Base-by-base conservation (phyloP, 2,329 filamentous ascomycete genomes). In the Pseudogymnoascus sp. region DNA sequence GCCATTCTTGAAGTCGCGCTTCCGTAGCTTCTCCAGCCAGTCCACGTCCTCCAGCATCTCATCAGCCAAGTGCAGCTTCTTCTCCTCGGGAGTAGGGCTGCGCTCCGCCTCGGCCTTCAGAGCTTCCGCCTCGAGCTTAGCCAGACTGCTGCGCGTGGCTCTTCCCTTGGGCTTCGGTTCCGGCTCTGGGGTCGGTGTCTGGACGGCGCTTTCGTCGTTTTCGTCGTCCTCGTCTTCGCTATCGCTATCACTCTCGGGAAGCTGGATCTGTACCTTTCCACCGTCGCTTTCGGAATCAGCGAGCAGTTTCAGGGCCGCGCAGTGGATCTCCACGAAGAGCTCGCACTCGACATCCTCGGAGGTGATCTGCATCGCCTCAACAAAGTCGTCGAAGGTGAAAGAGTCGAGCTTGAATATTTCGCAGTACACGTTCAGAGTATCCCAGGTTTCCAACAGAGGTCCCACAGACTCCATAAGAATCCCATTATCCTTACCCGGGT, bases 381-480 rank as follows among this genome's bases (percentile, higher is more conserved):
- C 82, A 71, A 93, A 98, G 75, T 99, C 95, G 74, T 99, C 95
- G 71, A 98, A 96, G 0, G 93, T 98, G 73, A 99, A 99, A 0
- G 93, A 98, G 75, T 99, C 95, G 25, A 99, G 82, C 72, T 91
- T 86, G 73, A 96, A 96, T 16, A 97, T 89, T 72, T 96, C 92
- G 73, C 92, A 96, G 73, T 97, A 97, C n/a, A 99, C 93, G 71
- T 97, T 99, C 36, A 99, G 81, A 0, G 93, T 97, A 71, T 97
- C 92, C 95, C 95, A 99, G 0, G 90, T 91, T 76, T 97, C 93
- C 23, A 99, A 78, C 14, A 98, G 79, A 2, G 86, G 83, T 0
- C 93, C 92, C n/a, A 97, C 85, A 3, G 92, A 93, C 70, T 89
- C 86, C 85, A 93, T 95, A 19, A 87, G 79, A 63, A 98, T 86